A percentile compares a stretch with the other conserved stretches of the same genome.
phyloP scores from a whole-genome alignment of 306 rosid genomes.

The Cucumis sativus region Cucumber_9930_V3 NC_026661.2:3046501-3047000 shows the following conservation, averaged over 20 bases:
- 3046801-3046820: constrained; percentile 83
- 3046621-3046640: constrained; percentile 70
- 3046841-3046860: constrained; percentile 69
- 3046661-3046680: constrained; percentile 90
- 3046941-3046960: constrained; percentile 68
- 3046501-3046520: not conserved
- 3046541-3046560: constrained; percentile 83
- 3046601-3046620: constrained; percentile 93
- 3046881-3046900: not conserved
- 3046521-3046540: constrained; percentile 10
- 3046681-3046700: constrained; percentile 51
- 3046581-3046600: constrained; percentile 97
- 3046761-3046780: constrained; percentile 87
- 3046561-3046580: constrained; percentile 96
- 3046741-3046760: constrained; percentile 57
- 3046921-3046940: not conserved
- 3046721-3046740: constrained; percentile 80
- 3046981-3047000: constrained; percentile 88
- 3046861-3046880: constrained; percentile 58
- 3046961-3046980: constrained; percentile 89
- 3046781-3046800: constrained; percentile 86
- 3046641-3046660: constrained; percentile 72
- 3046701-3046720: constrained; percentile 56
- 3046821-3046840: constrained; percentile 70
- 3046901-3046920: not conserved